Evolutionary conservation across 805 yeast genomes (phyloP).

Genomic region (Wickerhamiella sorbophila): DNA sequence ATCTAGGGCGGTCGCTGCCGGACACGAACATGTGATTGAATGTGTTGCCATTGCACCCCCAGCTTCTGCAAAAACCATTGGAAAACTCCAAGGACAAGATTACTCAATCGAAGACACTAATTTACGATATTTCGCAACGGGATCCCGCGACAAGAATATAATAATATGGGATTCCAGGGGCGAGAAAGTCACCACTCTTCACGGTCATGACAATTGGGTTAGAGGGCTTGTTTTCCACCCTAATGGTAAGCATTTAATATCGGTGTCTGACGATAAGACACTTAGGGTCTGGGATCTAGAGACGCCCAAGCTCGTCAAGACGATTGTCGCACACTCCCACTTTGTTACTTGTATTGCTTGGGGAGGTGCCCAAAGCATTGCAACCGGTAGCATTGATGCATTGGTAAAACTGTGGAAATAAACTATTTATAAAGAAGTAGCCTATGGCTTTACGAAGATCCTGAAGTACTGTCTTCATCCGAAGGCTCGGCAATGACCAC

Average conservation of each 20-base stretch:
- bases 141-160: constrained; percentile 63
- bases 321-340: constrained; percentile 51
- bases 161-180: constrained; percentile 61
- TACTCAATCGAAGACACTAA: constrained; percentile 19
- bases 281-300: constrained; percentile 65
- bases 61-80: constrained; percentile 34
- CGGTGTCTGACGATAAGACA: constrained; percentile 68
- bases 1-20: constrained; percentile 50
- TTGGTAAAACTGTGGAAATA: constrained; percentile 39
- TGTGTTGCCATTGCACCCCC: constrained; percentile 51
- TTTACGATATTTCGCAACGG: constrained; percentile 54
- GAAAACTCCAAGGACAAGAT: constrained; percentile 29
- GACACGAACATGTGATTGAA: constrained; percentile 78
- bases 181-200: constrained; percentile 38
- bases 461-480: background rate
- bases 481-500: constrained; percentile 40
- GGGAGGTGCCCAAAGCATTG: constrained; percentile 33
- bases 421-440: background rate
- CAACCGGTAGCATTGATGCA: constrained; percentile 50
- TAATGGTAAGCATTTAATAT: constrained; percentile 50
- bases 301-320: constrained; percentile 32
- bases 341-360: constrained; percentile 47
- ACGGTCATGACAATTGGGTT: constrained; percentile 84
- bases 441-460: background rate
- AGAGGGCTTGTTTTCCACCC: constrained; percentile 59